A percentile compares a stretch with the other conserved stretches of the same genome.
Conservation (phyloP, 768 basidiomycete species). For the Lepiota venenata region DNA sequence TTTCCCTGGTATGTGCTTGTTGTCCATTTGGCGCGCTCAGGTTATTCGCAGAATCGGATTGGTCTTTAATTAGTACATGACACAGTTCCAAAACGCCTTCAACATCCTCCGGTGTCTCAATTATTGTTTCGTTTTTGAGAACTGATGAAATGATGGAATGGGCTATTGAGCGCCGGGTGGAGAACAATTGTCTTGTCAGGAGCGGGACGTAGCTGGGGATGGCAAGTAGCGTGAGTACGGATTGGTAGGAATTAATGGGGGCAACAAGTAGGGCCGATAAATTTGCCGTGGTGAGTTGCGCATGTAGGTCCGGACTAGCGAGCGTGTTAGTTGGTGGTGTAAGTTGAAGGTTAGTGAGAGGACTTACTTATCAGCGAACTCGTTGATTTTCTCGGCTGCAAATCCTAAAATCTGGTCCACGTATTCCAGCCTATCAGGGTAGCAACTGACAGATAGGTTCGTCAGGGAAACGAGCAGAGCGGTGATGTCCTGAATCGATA, state of each 20-base stretch:
- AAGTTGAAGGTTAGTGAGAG: background rate
- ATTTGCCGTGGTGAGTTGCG: conserved; percentile 82
- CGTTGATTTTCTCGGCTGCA: conserved; percentile 81
- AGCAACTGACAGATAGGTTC: conserved; percentile 94
- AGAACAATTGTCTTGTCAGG: conserved; percentile 82
- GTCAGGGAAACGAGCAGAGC: conserved; percentile 93
- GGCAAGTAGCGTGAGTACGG: conserved; percentile 94
- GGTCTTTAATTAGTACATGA: conserved; percentile 88
- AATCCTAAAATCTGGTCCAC: conserved; percentile 95
- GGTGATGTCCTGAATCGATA: conserved; percentile 97
- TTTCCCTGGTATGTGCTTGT: conserved; percentile 36
- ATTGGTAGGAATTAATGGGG: conserved; percentile 95
- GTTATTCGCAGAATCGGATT: conserved; percentile 46
- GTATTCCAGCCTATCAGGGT: conserved; percentile 95
- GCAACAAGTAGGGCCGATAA: conserved; percentile 90
- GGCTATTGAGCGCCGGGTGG: conserved; percentile 87
- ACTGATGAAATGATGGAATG: conserved; percentile 94
- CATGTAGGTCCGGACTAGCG: conserved; percentile 80
- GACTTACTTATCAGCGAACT: conserved; percentile 73
- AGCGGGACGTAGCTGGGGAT: conserved; percentile 88
- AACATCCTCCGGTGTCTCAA: conserved; percentile 93
- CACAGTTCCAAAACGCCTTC: conserved; percentile 91
- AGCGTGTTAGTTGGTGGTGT: conserved; percentile 9
- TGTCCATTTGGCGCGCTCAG: conserved; percentile 26
- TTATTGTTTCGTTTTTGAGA: conserved; percentile 93